Evolutionary conservation across 257 asterid genomes (phyloP).

Genomic region (Nicotiana paniculata): DNA sequence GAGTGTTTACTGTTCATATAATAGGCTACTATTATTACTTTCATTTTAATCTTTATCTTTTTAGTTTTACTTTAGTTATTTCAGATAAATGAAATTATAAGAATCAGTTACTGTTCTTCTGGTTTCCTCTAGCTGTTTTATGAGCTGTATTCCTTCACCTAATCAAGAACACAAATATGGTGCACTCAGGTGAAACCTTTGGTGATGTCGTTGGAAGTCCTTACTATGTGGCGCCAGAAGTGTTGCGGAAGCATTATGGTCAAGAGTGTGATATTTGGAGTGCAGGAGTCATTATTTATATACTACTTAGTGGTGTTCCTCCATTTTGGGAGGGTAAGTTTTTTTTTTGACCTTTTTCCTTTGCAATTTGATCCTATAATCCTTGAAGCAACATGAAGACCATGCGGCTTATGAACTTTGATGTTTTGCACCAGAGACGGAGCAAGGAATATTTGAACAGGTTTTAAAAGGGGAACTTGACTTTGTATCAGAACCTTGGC

Average conservation of each 20-base stretch:
- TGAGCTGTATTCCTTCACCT: not conserved
- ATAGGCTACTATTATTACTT: not conserved
- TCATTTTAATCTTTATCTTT: not conserved
- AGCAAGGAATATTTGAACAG: conserved; percentile 67
- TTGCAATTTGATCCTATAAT: not conserved
- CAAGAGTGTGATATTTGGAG: conserved; percentile 72
- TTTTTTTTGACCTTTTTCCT: not conserved
- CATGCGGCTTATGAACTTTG: not conserved
- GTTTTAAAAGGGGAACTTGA: conserved; percentile 66
- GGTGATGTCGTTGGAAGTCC: conserved; percentile 69
- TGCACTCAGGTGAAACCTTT: conserved; percentile 40
- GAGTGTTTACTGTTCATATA: not conserved
- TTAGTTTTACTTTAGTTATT: not conserved
- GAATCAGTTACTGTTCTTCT: not conserved
- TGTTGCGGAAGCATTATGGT: conserved; percentile 50
- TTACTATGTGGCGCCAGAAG: conserved; percentile 66
- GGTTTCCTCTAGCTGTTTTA: not conserved
- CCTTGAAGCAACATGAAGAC: not conserved
- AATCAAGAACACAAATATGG: conserved; percentile 11
- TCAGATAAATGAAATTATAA: not conserved
- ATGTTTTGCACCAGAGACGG: conserved; percentile 40
- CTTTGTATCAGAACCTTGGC: conserved; percentile 71
- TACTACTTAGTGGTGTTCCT: conserved; percentile 59
- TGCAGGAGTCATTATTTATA: conserved; percentile 65
- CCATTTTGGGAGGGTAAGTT: conserved; percentile 65